Percentiles rank a stretch among this genome's conserved stretches.
Evolutionary conservation across 2,329 filamentous ascomycete species (phyloP).

Genomic region (Talaromyces sp.): DNA sequence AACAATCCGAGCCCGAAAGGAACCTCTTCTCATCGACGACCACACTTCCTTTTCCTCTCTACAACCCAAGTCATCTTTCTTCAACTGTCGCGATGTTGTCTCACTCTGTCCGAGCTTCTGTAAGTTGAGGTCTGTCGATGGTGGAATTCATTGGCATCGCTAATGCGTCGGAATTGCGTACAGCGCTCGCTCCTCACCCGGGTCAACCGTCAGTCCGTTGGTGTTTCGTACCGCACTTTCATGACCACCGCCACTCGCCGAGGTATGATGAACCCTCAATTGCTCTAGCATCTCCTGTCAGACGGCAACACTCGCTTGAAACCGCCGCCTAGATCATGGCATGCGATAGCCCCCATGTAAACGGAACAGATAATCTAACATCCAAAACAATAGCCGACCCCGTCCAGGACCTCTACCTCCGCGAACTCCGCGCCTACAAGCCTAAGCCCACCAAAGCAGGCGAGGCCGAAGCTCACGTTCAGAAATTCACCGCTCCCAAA

Average conservation of each 20-base stretch:
- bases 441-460: conserved; percentile 74
- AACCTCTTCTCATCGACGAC: conserved; percentile 13
- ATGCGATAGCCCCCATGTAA: background rate
- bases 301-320: no score
- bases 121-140: conserved; percentile 33
- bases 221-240: conserved; percentile 60
- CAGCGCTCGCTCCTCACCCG: conserved; percentile 62
- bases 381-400: conserved; percentile 69
- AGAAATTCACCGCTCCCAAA: conserved; percentile 77
- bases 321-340: background rate
- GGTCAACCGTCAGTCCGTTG: conserved; percentile 57
- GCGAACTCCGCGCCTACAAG: conserved; percentile 96
- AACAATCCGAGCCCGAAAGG: conserved; percentile 4
- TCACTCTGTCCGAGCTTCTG: conserved; percentile 61
- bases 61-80: conserved; percentile 5
- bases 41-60: conserved; percentile 6
- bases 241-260: conserved; percentile 60
- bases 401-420: conserved; percentile 96
- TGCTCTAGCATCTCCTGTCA: background rate
- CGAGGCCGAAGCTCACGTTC: conserved; percentile 86
- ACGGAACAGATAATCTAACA: background rate
- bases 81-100: conserved; percentile 50
- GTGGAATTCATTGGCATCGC: conserved; percentile 22
- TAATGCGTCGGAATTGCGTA: conserved; percentile 1
- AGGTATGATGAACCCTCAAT: conserved; percentile 49